These are phyloP conservation scores for Lactarius psammicola DNA, from an alignment of 768 basidiomycete species.

Conservation along the genomic window DNA sequence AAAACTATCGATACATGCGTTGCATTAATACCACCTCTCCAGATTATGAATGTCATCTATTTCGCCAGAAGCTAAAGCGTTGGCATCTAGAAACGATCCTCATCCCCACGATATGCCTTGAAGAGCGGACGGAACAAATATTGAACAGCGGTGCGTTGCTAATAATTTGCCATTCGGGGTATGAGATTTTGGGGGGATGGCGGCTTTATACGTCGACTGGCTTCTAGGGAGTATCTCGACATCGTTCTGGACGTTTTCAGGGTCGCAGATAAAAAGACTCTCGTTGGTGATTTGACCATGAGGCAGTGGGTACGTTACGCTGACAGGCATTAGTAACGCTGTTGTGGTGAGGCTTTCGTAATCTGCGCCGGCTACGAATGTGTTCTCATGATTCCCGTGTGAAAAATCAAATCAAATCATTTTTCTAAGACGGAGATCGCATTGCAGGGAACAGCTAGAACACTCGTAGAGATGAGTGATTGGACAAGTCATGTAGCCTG, in stretches of 20 bases:
- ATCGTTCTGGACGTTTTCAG: not conserved
- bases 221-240: not conserved
- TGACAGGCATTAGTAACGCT: not conserved
- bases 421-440: not conserved
- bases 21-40: not conserved
- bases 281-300: not conserved
- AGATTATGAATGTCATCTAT: not conserved
- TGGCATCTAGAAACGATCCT: slow-evolving; percentile 12
- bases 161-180: not conserved
- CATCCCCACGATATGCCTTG: not conserved
- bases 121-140: not conserved
- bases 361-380: slow-evolving; percentile 4
- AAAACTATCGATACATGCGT: not conserved
- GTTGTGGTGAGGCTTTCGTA: slow-evolving; percentile 1
- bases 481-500: too few species aligned
- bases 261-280: not conserved
- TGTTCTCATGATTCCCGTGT: not conserved
- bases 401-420: not conserved
- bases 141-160: not conserved
- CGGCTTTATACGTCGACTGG: not conserved
- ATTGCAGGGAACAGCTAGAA: not conserved
- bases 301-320: not conserved
- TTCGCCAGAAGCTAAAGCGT: not conserved
- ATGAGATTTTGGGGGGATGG: not conserved
- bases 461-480: not conserved